Evolutionary conservation across 2,329 filamentous ascomycete species (phyloP).

Genomic region (Apiospora pterosperma): DNA sequence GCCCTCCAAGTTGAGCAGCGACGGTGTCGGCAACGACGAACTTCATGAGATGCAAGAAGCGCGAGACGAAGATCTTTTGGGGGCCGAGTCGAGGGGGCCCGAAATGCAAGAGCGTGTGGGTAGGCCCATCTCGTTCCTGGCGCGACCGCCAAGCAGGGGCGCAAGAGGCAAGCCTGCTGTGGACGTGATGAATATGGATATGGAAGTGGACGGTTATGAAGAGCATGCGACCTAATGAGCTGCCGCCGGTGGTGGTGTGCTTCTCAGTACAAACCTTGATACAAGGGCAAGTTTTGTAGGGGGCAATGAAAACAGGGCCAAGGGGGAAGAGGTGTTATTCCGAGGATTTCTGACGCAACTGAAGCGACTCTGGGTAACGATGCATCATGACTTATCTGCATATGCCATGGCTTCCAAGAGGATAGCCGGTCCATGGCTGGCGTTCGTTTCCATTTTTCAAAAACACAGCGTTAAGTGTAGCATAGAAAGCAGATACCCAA

Average conservation of each 20-base stretch:
- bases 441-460: not conserved
- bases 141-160: constrained; percentile 14
- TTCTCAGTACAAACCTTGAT: too few relatives aligned
- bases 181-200: constrained; percentile 37
- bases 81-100: constrained; percentile 26
- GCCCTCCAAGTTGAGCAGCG: too few relatives aligned
- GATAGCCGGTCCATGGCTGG: not conserved
- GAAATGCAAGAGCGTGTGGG: constrained; percentile 43
- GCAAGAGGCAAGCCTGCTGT: constrained; percentile 16
- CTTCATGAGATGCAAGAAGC: constrained; percentile 8
- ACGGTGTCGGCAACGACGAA: constrained; percentile 2
- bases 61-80: not conserved
- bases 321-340: not conserved
- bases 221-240: not conserved
- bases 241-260: not conserved
- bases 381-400: not conserved
- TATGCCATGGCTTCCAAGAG: not conserved
- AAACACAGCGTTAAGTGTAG: not conserved
- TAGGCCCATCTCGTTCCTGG: constrained; percentile 22
- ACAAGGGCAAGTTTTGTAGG: too few relatives aligned
- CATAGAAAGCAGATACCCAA: constrained; percentile 2
- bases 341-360: too few relatives aligned
- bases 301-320: not conserved
- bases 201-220: constrained; percentile 14
- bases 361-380: not conserved